These are phyloP conservation scores for Zymoseptoria passerinii DNA, from an alignment of 2,329 filamentous ascomycete genomes.

Conservation along the genomic window DNA sequence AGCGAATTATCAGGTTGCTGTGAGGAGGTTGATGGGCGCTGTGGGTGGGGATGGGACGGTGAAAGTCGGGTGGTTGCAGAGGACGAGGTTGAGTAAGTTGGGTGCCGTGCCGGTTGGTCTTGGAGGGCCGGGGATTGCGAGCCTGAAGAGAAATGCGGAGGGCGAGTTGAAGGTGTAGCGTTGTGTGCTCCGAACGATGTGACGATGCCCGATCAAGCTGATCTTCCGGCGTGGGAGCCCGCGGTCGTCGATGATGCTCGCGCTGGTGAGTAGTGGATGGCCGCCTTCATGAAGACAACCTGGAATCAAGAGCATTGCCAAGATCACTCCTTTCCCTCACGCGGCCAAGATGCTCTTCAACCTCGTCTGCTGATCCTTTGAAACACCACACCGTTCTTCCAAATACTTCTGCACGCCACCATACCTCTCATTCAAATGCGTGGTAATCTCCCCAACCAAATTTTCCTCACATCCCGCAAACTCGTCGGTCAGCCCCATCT, in stretches of 20 bases:
- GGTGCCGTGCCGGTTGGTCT: neutral
- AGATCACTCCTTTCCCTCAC: neutral
- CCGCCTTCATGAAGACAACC: too few species aligned
- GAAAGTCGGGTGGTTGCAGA: neutral
- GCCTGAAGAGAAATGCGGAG: neutral
- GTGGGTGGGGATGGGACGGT: neutral
- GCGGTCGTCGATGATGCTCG: too few species aligned
- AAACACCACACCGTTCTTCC: conserved; percentile 46
- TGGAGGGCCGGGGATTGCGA: neutral
- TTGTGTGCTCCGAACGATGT: too few species aligned
- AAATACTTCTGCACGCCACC: conserved; percentile 62
- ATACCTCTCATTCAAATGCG: conserved; percentile 53
- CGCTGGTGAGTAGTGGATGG: too few species aligned
- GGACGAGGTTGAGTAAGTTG: neutral
- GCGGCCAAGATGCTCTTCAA: conserved; percentile 28
- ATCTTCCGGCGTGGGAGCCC: too few species aligned
- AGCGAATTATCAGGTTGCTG: neutral
- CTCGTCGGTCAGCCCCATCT: conserved; percentile 63
- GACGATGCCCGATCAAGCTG: neutral
- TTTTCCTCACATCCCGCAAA: conserved; percentile 60
- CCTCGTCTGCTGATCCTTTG: conserved; percentile 27
- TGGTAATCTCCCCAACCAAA: conserved; percentile 53
- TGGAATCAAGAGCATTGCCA: neutral
- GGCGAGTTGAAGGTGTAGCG: neutral
- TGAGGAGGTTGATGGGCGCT: neutral